phyloP scores from a whole-genome alignment of 1,139 yeast species.

The Debaryomyces subglobosus region DNA sequence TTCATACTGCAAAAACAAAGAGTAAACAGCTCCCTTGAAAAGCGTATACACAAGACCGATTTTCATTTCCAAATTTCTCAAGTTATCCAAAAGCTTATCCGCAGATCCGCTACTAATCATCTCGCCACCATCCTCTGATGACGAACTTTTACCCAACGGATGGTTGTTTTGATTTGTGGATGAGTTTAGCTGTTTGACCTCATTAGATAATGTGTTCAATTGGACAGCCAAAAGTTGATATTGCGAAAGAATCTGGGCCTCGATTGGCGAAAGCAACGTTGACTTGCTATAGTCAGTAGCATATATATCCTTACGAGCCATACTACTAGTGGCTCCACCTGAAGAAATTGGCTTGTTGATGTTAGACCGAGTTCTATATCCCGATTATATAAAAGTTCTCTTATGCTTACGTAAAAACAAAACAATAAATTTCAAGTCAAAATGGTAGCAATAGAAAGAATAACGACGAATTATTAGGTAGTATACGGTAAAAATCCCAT shows the following conservation, averaged over 20 bases:
- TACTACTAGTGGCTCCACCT: not conserved
- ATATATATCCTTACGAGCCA: slow-evolving; percentile 18
- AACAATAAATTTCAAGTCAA: slow-evolving; percentile 6
- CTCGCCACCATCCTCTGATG: slow-evolving; percentile 3
- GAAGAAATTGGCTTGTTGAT: not conserved
- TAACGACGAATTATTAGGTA: not conserved
- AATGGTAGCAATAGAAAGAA: slow-evolving; percentile 6
- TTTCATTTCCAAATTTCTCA: slow-evolving; percentile 62
- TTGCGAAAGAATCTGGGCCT: slow-evolving; percentile 44
- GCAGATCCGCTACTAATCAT: slow-evolving; percentile 16
- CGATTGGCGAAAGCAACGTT: slow-evolving; percentile 37
- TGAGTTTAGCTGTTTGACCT: slow-evolving; percentile 32
- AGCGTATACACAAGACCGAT: slow-evolving; percentile 67
- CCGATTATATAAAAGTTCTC: not conserved
- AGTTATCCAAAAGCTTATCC: slow-evolving; percentile 45
- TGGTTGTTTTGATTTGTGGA: slow-evolving; percentile 11
- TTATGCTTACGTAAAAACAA: not conserved
- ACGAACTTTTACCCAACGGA: slow-evolving; percentile 5
- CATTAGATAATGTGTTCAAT: slow-evolving; percentile 36
- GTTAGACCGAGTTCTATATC: not conserved
- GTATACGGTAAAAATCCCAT: not conserved
- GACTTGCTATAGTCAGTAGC: slow-evolving; percentile 33
- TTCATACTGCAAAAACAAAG: slow-evolving; percentile 50
- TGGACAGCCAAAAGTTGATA: slow-evolving; percentile 52
- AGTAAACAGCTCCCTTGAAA: slow-evolving; percentile 71